These are phyloP conservation scores for Cenococcum geophilum DNA, from an alignment of 495 filamentous ascomycete species.

Conservation along the genomic window DNA sequence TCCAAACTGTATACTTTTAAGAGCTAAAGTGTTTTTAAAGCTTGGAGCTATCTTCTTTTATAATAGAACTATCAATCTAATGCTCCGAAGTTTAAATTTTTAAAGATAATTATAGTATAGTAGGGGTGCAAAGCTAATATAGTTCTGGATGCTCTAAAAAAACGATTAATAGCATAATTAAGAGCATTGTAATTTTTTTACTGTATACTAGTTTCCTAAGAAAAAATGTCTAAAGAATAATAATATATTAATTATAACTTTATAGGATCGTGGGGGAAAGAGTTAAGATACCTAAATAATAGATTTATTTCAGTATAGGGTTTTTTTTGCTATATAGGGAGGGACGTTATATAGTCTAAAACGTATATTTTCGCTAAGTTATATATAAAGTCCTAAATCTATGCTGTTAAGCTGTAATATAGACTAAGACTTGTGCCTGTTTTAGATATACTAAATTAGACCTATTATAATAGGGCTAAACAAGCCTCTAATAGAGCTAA, in stretches of 20 bases:
- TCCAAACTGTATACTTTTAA: slow-evolving; percentile 2
- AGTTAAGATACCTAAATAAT: no score
- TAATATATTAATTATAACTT: slow-evolving; percentile 3
- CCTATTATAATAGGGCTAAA: no score
- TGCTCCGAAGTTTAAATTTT: neutral
- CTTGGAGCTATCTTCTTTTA: slow-evolving; percentile 4
- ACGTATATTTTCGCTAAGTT: no score
- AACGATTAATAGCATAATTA: no score
- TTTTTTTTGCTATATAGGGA: neutral
- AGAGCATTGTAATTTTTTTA: neutral
- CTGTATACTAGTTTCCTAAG: slow-evolving; percentile 3
- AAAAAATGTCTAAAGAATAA: slow-evolving; percentile 6
- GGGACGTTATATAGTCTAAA: no score
- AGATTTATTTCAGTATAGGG: neutral
- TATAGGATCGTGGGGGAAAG: neutral
- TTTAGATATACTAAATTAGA: no score
- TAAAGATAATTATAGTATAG: neutral
- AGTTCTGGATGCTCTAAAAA: no score
- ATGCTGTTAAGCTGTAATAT: no score
- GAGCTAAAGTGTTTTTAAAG: neutral
- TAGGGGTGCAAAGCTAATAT: no score
- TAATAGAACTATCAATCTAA: slow-evolving; percentile 1
- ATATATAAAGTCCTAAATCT: no score
- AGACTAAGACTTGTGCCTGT: no score
- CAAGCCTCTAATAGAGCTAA: no score